A percentile compares a stretch with the other conserved stretches of the same genome.
These are phyloP conservation scores for Colletotrichum somersetense DNA, from an alignment of 2,329 filamentous ascomycete genomes.

Conservation along the genomic window DNA sequence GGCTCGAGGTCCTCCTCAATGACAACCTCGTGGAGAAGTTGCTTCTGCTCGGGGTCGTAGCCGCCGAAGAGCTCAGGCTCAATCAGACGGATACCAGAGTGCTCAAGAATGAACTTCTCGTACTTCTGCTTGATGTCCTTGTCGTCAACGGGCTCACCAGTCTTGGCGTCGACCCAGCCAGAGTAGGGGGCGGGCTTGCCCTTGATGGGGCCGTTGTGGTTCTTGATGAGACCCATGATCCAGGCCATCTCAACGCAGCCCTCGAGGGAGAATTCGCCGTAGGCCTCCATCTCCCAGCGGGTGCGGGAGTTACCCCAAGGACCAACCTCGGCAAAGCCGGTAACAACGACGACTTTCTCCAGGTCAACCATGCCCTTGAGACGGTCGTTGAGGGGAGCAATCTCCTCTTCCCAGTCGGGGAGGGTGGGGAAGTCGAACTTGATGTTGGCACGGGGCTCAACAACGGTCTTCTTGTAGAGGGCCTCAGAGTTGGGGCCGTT, in stretches of 20 bases:
- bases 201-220: conserved; percentile 96
- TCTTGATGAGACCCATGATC: conserved; percentile 99
- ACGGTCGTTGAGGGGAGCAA: conserved; percentile 87
- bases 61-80: conserved; percentile 97
- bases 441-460: conserved; percentile 96
- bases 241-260: conserved; percentile 99
- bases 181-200: conserved; percentile 85
- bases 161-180: conserved; percentile 96
- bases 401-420: conserved; percentile 91
- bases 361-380: conserved; percentile 99
- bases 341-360: conserved; percentile 97
- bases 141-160: conserved; percentile 94
- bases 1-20: conserved; percentile 97
- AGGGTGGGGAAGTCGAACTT: conserved; percentile 95
- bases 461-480: conserved; percentile 92
- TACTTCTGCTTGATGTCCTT: conserved; percentile 98
- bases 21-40: conserved; percentile 96
- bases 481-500: conserved; percentile 94
- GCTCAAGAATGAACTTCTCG: conserved; percentile 95
- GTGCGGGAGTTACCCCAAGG: conserved; percentile 99
- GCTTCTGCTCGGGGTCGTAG: conserved; percentile 98
- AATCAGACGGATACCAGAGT: conserved; percentile 96
- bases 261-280: conserved; percentile 96
- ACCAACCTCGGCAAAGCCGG: conserved; percentile 94
- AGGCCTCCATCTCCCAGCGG: conserved; percentile 99